Evolutionary conservation across 495 filamentous ascomycete species (phyloP), one percentile per base, ranked within the genome.

Genomic region (Neurospora hispaniola): DNA sequence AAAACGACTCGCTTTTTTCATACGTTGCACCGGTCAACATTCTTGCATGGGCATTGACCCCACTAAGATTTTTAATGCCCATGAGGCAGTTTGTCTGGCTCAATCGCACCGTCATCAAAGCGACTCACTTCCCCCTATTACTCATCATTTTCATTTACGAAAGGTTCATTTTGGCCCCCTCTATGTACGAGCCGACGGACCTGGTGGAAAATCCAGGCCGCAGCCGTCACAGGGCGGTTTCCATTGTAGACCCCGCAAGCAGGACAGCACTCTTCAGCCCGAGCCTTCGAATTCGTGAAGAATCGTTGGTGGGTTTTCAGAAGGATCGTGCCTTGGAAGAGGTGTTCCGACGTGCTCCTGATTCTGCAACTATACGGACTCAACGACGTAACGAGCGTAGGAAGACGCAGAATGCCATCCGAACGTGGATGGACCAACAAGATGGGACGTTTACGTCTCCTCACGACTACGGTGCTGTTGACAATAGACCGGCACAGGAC

Each of bases 291-390:
- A 85, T 92, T 41, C 90, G 93, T 42, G 92, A 96, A 78, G 93
- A 93, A 69, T 96, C 93, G 0, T 87, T 96, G 59, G 87, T 91
- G 40, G 94, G 92, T 0, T 93, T 89, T 77, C 92, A 94, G 72
- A 96, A 97, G 78, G 94, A 97, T 74, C 89, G 89, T 48, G 94
- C 92, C 11, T 82, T 98, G n/a, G 95, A 97, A 31, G 94, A 96
- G 75, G 93, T 98, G 0, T 98, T 98, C 79, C 87, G 93, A 71
- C 81, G 85, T 10, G 78, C 78, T 11, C 86, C 87, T 4, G 82
- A 85, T 70, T 76, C 76, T 40, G 76, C 80, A 27, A 83, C 81
- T 20, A 77, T 84, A 73, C 75, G 82, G 43, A 88, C 84, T 5
- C 84, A 86, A 9, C 84, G 86, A 70, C 85, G 80, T 68, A 82